Evolutionary conservation across 169 alveolate species (phyloP).

Genomic region (Plasmodium gallinaceum): DNA sequence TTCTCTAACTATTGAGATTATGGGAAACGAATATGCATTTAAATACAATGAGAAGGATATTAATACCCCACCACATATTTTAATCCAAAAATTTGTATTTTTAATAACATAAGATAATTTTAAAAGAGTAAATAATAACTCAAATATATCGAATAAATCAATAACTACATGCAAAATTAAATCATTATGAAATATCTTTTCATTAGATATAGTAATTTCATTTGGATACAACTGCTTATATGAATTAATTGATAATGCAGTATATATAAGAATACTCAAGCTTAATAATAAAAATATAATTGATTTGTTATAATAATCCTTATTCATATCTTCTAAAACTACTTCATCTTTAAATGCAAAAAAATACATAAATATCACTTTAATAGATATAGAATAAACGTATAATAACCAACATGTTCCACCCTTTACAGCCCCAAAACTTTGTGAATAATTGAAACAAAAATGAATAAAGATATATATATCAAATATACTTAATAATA

Average conservation of each 20-base stretch:
- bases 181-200: constrained; percentile 83
- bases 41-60: constrained; percentile 55
- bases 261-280: constrained; percentile 78
- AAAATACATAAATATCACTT: constrained; percentile 79
- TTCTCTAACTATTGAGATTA: constrained; percentile 50
- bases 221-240: constrained; percentile 61
- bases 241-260: constrained; percentile 80
- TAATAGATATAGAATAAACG: constrained; percentile 81
- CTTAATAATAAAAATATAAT: constrained; percentile 78
- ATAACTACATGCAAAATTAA: constrained; percentile 83
- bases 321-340: constrained; percentile 65
- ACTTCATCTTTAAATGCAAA: constrained; percentile 80
- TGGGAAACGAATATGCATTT: constrained; percentile 68
- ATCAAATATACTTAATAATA: constrained; percentile 80
- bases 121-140: constrained; percentile 50
- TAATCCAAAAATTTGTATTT: constrained; percentile 64
- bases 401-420: constrained; percentile 85
- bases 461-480: constrained; percentile 79
- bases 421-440: constrained; percentile 82
- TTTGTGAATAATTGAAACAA: constrained; percentile 79
- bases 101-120: constrained; percentile 40
- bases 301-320: constrained; percentile 77
- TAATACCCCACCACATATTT: constrained; percentile 65
- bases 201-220: constrained; percentile 80
- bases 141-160: constrained; percentile 84